These are phyloP conservation scores for Leccinum ambiguum DNA, from an alignment of 1,284 basidiomycete genomes.

Conservation along the genomic window DNA sequence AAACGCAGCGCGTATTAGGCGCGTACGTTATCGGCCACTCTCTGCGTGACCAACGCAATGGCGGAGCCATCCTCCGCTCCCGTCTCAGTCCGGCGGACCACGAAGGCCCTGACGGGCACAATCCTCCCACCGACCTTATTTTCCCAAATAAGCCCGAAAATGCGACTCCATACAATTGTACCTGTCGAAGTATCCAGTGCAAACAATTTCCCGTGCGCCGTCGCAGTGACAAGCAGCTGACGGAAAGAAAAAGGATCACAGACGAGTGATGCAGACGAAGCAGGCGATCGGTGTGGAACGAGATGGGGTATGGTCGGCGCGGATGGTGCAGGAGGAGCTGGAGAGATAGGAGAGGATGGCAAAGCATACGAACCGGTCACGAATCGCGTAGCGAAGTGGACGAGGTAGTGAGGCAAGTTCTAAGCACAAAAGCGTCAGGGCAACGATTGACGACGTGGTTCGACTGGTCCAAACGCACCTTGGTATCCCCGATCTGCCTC, in stretches of 20 bases:
- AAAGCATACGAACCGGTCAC: constrained; percentile 64
- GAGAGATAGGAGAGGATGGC: constrained; percentile 33
- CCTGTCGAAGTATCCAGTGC: constrained; percentile 83
- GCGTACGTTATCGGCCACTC: too few relatives aligned
- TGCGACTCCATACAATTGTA: constrained; percentile 71
- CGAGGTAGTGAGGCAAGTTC: constrained; percentile 72
- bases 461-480: constrained; percentile 41
- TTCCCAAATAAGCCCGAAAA: constrained; percentile 67
- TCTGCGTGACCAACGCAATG: constrained; percentile 41
- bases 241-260: constrained; percentile 88
- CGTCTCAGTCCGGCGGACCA: constrained; percentile 14
- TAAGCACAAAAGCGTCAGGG: constrained; percentile 29
- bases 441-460: neutral
- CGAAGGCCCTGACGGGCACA: constrained; percentile 52
- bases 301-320: constrained; percentile 35
- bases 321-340: constrained; percentile 21
- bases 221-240: constrained; percentile 79
- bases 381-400: constrained; percentile 72
- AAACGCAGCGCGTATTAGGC: too few relatives aligned
- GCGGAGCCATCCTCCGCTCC: constrained; percentile 31
- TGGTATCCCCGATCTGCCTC: constrained; percentile 64
- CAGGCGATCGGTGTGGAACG: constrained; percentile 24
- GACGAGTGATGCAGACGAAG: constrained; percentile 40
- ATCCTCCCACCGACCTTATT: constrained; percentile 52
- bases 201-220: constrained; percentile 74